Conservation (phyloP, 73 alveolate genomes). For the Tetrahymena thermophila region DNA sequence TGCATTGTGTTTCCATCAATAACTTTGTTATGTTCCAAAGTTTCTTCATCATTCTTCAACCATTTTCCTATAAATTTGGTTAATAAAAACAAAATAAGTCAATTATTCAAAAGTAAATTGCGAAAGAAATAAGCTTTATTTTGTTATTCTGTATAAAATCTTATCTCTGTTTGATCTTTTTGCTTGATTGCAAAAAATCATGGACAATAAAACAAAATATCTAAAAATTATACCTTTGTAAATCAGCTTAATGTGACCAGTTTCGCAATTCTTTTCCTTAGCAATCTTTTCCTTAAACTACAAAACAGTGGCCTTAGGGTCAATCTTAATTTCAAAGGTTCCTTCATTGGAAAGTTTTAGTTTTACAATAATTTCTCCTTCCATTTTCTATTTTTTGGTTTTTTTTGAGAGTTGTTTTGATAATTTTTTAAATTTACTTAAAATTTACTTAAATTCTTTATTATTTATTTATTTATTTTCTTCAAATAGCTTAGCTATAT, state of each 20-base stretch:
- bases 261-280: background rate
- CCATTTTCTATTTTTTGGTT: background rate
- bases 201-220: background rate
- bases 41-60: background rate
- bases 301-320: background rate
- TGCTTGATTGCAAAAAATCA: background rate
- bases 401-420: background rate
- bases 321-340: background rate
- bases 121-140: background rate
- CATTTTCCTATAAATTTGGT: background rate
- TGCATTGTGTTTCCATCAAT: background rate
- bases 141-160: background rate
- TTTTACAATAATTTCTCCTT: background rate
- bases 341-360: background rate
- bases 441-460: background rate
- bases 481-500: background rate
- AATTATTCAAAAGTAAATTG: background rate
- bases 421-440: background rate
- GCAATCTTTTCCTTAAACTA: slow-evolving; percentile 1
- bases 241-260: background rate
- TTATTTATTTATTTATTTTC: background rate
- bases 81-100: background rate
- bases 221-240: background rate
- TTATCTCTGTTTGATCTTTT: too few relatives aligned
- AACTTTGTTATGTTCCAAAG: background rate